Evolutionary conservation across 192 early-diverging fungal genomes (phyloP), one percentile per base, ranked within the genome.

Genomic region (Backusella sp.): DNA sequence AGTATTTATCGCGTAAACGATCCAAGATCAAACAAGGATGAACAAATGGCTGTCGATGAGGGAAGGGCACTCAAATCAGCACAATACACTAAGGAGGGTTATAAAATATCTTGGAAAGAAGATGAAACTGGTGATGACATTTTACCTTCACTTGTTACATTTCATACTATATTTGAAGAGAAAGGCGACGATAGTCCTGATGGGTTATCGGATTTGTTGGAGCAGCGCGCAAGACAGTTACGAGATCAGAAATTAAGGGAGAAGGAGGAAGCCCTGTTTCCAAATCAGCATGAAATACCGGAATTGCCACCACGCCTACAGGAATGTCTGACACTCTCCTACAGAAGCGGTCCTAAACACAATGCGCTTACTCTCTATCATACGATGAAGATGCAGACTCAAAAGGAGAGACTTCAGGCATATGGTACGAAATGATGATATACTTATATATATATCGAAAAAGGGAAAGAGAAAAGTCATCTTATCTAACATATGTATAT

Each of bases 281-380:
- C 23, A 32, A 76, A 72, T 68, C 53, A 26, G 17, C 23, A 41
- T 15, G 30, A 68, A 26, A 68, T 70, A 37, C 30, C 67, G 49
- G 30, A 44, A 28, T 66, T 73, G 36, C 49, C 72, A 59, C 72
- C 80, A 39, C 76, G 42, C 23, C 68, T 36, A 46, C 11, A 68
- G 26, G 80, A 81, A 66, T 77, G 76, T 56, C 28, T 79, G 39
- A 79, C 82, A 6, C 75, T 73, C 12, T 79, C 78, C 69, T 83
- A 79, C 70, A 66, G 82, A 17, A 30, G 66, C 21, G 82, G 82
- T 35, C 71, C 75, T 15, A 28, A 52, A 9, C 82, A 83, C 46
- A 76, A 71, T 46, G 68, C 65, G n/a, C 62, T 83, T 42, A 83
- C 82, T 35, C 42, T 83, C 19, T 79, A 83, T 62, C 82, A 83